Conservation (phyloP, 139 green algal species). For the Closterium sp. region DNA sequence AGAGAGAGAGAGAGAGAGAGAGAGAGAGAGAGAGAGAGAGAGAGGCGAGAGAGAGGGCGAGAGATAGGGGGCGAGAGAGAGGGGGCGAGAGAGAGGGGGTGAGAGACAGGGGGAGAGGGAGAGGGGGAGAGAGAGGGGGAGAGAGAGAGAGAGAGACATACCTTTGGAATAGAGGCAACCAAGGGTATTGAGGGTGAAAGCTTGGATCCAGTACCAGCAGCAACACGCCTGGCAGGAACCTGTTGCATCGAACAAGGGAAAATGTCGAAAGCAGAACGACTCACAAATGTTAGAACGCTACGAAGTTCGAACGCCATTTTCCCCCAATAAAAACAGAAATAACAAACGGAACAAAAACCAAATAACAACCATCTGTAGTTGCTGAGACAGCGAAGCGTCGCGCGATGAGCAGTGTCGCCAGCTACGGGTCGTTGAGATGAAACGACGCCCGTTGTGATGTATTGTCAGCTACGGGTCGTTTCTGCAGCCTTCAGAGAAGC, state of each 20-base stretch:
- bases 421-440: too few relatives aligned
- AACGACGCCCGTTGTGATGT: too few relatives aligned
- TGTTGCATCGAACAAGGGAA: neutral
- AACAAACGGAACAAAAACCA: too few relatives aligned
- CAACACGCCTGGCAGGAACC: neutral
- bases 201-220: neutral
- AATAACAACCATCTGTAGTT: too few relatives aligned
- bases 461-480: too few relatives aligned
- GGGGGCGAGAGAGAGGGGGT: neutral
- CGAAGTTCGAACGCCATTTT: too few relatives aligned
- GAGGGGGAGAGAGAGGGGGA: constrained; percentile 40
- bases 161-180: neutral
- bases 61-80: neutral
- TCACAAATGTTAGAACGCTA: neutral
- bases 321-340: too few relatives aligned
- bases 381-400: too few relatives aligned
- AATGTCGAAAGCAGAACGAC: neutral
- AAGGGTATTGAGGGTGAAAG: neutral
- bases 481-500: too few relatives aligned
- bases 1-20: constrained; percentile 28
- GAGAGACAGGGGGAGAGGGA: constrained; percentile 29
- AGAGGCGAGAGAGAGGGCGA: neutral
- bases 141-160: constrained; percentile 6
- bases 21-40: neutral
- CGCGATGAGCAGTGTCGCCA: too few relatives aligned